Percentiles rank a stretch among this genome's conserved stretches.
Conservation (phyloP, 164 flowering plant genomes). For the Annona cherimola region DNA sequence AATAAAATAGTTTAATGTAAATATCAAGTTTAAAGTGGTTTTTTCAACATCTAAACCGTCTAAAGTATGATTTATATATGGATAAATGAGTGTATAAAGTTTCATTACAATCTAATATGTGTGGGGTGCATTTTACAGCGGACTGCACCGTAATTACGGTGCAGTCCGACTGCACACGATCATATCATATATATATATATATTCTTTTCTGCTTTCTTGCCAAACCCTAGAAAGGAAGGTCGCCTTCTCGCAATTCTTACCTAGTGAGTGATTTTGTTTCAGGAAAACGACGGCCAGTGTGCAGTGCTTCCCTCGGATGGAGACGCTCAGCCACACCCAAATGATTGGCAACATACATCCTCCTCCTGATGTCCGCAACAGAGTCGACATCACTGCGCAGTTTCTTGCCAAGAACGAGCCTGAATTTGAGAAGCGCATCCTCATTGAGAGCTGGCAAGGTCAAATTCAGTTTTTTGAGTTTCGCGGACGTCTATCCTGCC, state of each 20-base stretch:
- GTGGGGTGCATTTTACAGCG: too few relatives aligned
- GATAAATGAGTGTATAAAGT: too few relatives aligned
- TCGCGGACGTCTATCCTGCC: constrained; percentile 88
- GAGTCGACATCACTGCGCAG: constrained; percentile 82
- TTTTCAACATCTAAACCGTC: too few relatives aligned
- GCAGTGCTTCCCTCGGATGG: too few relatives aligned
- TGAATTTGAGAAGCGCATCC: constrained; percentile 86
- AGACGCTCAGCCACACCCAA: constrained; percentile 39
- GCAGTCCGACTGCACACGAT: too few relatives aligned
- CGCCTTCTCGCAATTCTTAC: not conserved
- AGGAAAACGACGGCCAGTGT: constrained; percentile 42
- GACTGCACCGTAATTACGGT: too few relatives aligned
- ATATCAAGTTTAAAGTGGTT: too few relatives aligned
- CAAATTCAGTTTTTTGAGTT: constrained; percentile 79
- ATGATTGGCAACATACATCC: constrained; percentile 94
- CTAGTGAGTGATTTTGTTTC: not conserved
- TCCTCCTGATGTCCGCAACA: constrained; percentile 80
- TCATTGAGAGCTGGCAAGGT: constrained; percentile 77
- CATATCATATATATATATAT: too few relatives aligned
- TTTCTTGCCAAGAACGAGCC: constrained; percentile 93
- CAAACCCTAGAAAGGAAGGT: not conserved
- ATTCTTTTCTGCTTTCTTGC: not conserved
- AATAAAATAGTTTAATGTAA: too few relatives aligned
- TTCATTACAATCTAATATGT: too few relatives aligned
- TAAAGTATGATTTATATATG: too few relatives aligned